A percentile compares a stretch with the other conserved stretches of the same genome.
These are phyloP conservation scores for Lentinula aciculospora DNA, from an alignment of 768 basidiomycete species.

Conservation along the genomic window DNA sequence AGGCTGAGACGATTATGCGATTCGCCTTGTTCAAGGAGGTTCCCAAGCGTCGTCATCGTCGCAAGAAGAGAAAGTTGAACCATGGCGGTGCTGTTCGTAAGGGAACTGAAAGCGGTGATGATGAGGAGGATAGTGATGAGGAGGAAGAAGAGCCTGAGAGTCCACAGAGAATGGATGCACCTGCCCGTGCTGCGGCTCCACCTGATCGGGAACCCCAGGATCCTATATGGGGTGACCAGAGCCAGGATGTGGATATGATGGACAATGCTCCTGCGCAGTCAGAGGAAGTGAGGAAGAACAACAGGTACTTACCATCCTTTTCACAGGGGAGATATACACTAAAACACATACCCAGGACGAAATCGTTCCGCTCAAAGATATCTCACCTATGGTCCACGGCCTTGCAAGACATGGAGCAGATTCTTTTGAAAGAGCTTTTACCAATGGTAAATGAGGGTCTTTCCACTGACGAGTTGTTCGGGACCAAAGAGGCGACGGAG, in stretches of 20 bases:
- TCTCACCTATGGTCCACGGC: constrained; percentile 63
- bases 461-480: constrained; percentile 62
- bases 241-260: constrained; percentile 62
- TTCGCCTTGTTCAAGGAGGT: constrained; percentile 99
- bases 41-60: constrained; percentile 67
- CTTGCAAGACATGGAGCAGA: constrained; percentile 71
- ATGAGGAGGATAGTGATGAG: constrained; percentile 48
- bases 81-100: constrained; percentile 50
- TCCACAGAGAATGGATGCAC: constrained; percentile 46
- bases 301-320: background rate
- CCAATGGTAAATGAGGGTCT: constrained; percentile 76
- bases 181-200: constrained; percentile 27
- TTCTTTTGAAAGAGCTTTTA: constrained; percentile 65
- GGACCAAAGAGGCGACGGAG: constrained; percentile 72
- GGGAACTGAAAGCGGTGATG: constrained; percentile 47
- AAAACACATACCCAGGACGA: constrained; percentile 41
- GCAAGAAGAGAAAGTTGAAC: constrained; percentile 87
- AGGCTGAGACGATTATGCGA: constrained; percentile 92
- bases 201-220: constrained; percentile 35
- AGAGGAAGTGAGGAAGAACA: background rate
- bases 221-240: constrained; percentile 63
- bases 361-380: constrained; percentile 76
- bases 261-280: constrained; percentile 28
- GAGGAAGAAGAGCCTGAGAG: constrained; percentile 42
- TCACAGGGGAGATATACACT: background rate